phyloP scores from a whole-genome alignment of 2,329 filamentous ascomycete genomes.

The Gyromitra esculenta region DNA sequence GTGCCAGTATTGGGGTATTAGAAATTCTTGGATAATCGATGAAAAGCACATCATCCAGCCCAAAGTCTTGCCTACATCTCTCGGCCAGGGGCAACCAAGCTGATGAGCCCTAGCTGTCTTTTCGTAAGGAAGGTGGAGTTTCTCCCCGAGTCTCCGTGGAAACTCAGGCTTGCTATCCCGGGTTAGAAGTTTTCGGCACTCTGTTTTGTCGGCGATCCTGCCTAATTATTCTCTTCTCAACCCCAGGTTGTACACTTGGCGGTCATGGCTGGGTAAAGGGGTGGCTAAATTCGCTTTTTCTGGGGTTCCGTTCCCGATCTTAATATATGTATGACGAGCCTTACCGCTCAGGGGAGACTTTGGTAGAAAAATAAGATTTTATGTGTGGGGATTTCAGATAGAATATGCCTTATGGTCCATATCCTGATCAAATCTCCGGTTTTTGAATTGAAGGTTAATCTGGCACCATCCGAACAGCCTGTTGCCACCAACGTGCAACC shows the following conservation, averaged over 20 bases:
- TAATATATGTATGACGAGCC: constrained; percentile 33
- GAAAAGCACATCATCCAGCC: constrained; percentile 1
- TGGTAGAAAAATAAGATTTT: constrained; percentile 42
- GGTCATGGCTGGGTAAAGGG: constrained; percentile 24
- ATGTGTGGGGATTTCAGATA: constrained; percentile 37
- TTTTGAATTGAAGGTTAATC: constrained; percentile 15
- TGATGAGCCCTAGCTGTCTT: background rate
- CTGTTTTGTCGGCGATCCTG: constrained; percentile 16
- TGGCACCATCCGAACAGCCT: constrained; percentile 38
- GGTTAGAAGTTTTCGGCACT: constrained; percentile 20
- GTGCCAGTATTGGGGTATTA: background rate
- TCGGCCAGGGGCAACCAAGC: background rate
- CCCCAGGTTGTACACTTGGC: constrained; percentile 27
- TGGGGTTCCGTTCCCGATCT: constrained; percentile 15
- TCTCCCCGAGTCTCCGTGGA: constrained; percentile 35
- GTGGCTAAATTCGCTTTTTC: constrained; percentile 37
- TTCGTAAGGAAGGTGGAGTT: constrained; percentile 12
- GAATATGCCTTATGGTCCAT: constrained; percentile 19
- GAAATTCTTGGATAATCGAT: background rate
- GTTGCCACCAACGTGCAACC: constrained; percentile 4
- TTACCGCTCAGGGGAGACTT: constrained; percentile 20
- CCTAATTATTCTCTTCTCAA: constrained; percentile 30
- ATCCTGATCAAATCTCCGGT: constrained; percentile 33
- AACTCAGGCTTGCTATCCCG: constrained; percentile 24
- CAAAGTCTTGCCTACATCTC: background rate